A percentile compares a stretch with the other conserved stretches of the same genome.
Evolutionary conservation across 2,329 filamentous ascomycete species (phyloP).

Genomic region (Alternaria sp.): DNA sequence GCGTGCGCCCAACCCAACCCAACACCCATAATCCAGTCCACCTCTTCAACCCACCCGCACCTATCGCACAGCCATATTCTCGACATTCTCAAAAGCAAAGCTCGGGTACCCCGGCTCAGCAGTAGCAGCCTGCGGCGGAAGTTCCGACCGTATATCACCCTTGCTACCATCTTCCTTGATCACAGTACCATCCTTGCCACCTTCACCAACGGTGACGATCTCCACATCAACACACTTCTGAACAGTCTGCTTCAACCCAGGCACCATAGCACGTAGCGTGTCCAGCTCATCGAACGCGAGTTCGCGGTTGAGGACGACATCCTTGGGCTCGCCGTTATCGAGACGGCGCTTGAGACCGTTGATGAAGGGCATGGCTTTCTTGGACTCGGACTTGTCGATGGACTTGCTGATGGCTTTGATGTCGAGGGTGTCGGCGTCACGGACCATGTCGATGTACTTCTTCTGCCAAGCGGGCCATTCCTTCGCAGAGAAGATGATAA

Average conservation of each 20-base stretch:
- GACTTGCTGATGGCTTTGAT: slow-evolving; percentile 81
- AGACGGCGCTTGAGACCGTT: slow-evolving; percentile 86
- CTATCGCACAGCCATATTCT: slow-evolving; percentile 33
- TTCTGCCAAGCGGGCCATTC: slow-evolving; percentile 86
- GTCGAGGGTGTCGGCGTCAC: slow-evolving; percentile 61
- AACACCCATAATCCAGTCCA: background rate
- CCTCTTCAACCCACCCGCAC: background rate
- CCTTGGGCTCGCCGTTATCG: slow-evolving; percentile 68
- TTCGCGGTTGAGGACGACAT: slow-evolving; percentile 79
- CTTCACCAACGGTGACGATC: slow-evolving; percentile 74
- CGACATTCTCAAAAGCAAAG: slow-evolving; percentile 84
- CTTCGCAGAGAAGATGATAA: slow-evolving; percentile 82
- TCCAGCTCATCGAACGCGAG: slow-evolving; percentile 84
- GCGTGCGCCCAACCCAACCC: background rate
- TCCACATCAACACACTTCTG: slow-evolving; percentile 72
- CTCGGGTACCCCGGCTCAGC: slow-evolving; percentile 83
- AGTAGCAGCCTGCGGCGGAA: slow-evolving; percentile 69
- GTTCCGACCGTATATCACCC: slow-evolving; percentile 64
- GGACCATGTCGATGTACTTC: slow-evolving; percentile 44
- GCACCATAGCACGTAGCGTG: slow-evolving; percentile 78
- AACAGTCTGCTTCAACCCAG: slow-evolving; percentile 77
- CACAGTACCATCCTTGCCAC: slow-evolving; percentile 67
- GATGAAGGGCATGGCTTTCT: slow-evolving; percentile 98
- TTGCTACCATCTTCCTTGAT: slow-evolving; percentile 60
- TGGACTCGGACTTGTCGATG: slow-evolving; percentile 88